Percentiles rank a stretch among this genome's conserved stretches.
Evolutionary conservation across 768 basidiomycete genomes (phyloP).

Genomic region (Asterophora lycoperdoides): DNA sequence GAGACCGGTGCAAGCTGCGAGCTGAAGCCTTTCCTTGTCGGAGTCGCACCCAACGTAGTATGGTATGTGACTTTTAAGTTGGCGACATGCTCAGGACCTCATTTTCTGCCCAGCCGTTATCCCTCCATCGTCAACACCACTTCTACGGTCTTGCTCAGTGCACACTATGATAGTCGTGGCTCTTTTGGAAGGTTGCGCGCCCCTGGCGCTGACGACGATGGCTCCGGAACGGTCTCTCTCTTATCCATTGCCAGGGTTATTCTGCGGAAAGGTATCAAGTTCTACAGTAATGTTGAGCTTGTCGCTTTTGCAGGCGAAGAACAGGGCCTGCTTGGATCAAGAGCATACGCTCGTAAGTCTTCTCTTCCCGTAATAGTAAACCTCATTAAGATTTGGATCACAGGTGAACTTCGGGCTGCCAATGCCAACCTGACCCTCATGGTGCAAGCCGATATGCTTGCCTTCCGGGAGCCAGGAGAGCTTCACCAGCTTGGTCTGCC

Average conservation of each 20-base stretch:
- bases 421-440: slow-evolving; percentile 73
- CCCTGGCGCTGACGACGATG: slow-evolving; percentile 52
- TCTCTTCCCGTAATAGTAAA: neutral
- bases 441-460: slow-evolving; percentile 92
- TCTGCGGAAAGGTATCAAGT: slow-evolving; percentile 56
- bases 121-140: slow-evolving; percentile 48
- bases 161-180: slow-evolving; percentile 90
- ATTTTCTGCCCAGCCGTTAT: slow-evolving; percentile 47
- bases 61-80: slow-evolving; percentile 46
- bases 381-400: neutral
- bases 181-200: slow-evolving; percentile 75
- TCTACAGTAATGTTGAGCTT: slow-evolving; percentile 75
- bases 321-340: slow-evolving; percentile 79
- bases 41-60: slow-evolving; percentile 84
- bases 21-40: slow-evolving; percentile 58
- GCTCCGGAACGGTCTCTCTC: slow-evolving; percentile 61
- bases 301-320: slow-evolving; percentile 90
- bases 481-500: slow-evolving; percentile 83
- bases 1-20: slow-evolving; percentile 70
- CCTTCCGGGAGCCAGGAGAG: slow-evolving; percentile 74
- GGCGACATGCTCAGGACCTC: neutral
- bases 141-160: slow-evolving; percentile 69
- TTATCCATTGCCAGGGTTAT: slow-evolving; percentile 79
- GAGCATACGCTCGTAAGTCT: slow-evolving; percentile 73
- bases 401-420: slow-evolving; percentile 54